Evolutionary conservation across 768 basidiomycete genomes (phyloP), one percentile per base, ranked within the genome.

Genomic region (Hemileccinum impolitum): DNA sequence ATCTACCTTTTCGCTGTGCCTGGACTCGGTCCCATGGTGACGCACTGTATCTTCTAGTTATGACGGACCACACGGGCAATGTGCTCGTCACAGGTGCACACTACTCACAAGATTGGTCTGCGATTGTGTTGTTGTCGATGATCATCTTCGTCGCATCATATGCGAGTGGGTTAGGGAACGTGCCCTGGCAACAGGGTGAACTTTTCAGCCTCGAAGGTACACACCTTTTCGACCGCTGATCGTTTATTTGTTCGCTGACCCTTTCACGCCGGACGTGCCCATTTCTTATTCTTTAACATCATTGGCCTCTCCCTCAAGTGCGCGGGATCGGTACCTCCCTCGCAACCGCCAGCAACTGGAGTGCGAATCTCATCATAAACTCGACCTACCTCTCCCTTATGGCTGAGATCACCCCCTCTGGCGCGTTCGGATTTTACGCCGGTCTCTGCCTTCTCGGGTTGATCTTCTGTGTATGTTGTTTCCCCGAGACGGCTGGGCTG

Each of bases 151-250:
- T 90, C 18, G 85, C 85, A 1, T 84, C 84, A 10, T 93, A 92
- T 59, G 90, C 87, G 0, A 85, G 79, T 3, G 85, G 88, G 4
- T 69, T 90, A 14, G 88, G 88, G 1, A 87, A 88, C 58, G 81
- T 90, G 2, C 90, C 90, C 0, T 91, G 90, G 90, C 87, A 90
- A 59, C 90, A 90, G 64, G 88, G 87, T 38, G 90, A 91, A 62
- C 75, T 93, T 11, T 92, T 92, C 68, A 73, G 76, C 17, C 76
- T 91, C 34, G 86, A 90, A 74, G 81, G 82, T 80, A 36, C 7
- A 17, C 23, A 8, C 25, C 25, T 13, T 14, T 11, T 11, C n/a
- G n/a, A n/a, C 23, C 23, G 23, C 6, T 23, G 23, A 3, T 23
- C 18, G 7, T 18, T 32, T 6, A n/a, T 21, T n/a, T 5, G 17